Conservation (phyloP, 2,329 filamentous ascomycete genomes). For the Daldinia sp. region DNA sequence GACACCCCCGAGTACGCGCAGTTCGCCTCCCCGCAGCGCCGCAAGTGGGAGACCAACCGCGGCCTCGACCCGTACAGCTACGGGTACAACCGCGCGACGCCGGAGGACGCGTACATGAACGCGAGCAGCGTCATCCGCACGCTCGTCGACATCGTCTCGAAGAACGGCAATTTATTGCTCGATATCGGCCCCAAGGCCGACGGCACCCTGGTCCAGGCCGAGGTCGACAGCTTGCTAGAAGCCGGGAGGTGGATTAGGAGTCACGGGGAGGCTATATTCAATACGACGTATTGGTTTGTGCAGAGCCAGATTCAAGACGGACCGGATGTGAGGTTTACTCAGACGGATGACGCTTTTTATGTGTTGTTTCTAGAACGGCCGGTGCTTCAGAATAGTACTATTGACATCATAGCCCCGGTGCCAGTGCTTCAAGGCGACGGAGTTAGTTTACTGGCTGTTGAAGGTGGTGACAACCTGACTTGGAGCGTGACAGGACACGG, state of each 20-base stretch:
- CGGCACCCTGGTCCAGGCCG: slow-evolving; percentile 64
- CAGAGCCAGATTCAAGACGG: slow-evolving; percentile 45
- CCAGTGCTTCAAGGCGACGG: slow-evolving; percentile 61
- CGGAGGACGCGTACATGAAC: slow-evolving; percentile 63
- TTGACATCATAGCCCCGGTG: slow-evolving; percentile 58
- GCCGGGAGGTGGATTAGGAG: slow-evolving; percentile 66
- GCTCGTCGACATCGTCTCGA: slow-evolving; percentile 50
- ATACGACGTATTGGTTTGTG: slow-evolving; percentile 62
- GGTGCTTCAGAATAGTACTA: slow-evolving; percentile 46
- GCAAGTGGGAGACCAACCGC: slow-evolving; percentile 71
- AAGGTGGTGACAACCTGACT: slow-evolving; percentile 47
- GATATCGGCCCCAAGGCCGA: slow-evolving; percentile 68
- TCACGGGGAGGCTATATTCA: slow-evolving; percentile 67
- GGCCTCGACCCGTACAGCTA: slow-evolving; percentile 72
- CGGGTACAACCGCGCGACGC: slow-evolving; percentile 69
- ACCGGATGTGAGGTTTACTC: slow-evolving; percentile 62
- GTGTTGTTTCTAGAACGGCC: slow-evolving; percentile 60
- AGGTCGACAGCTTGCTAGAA: slow-evolving; percentile 60
- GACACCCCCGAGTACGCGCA: slow-evolving; percentile 70
- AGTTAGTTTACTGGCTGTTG: slow-evolving; percentile 58
- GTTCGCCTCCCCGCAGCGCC: slow-evolving; percentile 61
- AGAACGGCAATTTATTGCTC: slow-evolving; percentile 63
- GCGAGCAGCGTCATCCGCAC: slow-evolving; percentile 60
- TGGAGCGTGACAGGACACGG: slow-evolving; percentile 42
- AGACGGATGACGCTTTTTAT: slow-evolving; percentile 65